Conservation (phyloP, 306 rosid genomes). For the Spatholobus suberectus region DNA sequence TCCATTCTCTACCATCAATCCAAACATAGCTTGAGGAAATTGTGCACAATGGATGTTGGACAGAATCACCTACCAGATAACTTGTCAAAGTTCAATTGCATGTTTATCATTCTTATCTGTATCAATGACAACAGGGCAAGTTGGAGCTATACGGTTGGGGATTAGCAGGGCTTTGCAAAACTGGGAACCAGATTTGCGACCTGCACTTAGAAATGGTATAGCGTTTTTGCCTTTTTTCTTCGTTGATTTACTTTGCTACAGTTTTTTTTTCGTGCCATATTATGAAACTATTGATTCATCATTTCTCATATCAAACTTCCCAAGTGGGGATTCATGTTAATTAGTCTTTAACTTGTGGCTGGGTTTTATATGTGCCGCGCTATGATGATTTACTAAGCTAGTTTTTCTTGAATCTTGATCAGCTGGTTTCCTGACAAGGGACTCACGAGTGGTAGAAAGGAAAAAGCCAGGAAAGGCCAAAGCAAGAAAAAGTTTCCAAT, state of each 20-base stretch:
- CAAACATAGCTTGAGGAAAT: background rate
- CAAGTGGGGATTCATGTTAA: background rate
- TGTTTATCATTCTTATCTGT: conserved; percentile 14
- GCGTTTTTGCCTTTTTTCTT: background rate
- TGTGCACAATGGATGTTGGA: background rate
- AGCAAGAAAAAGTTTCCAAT: conserved; percentile 98
- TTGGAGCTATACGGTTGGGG: conserved; percentile 91
- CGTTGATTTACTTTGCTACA: conserved; percentile 9
- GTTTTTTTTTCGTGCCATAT: background rate
- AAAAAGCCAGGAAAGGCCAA: conserved; percentile 97
- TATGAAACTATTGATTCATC: conserved; percentile 5
- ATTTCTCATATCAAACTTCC: conserved; percentile 12
- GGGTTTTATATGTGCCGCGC: background rate
- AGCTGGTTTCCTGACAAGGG: conserved; percentile 97
- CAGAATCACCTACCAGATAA: background rate
- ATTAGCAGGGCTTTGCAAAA: conserved; percentile 94
- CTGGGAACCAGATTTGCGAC: conserved; percentile 96
- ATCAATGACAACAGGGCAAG: conserved; percentile 72
- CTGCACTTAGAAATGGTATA: conserved; percentile 76
- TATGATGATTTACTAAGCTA: conserved; percentile 38
- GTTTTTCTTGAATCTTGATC: conserved; percentile 42
- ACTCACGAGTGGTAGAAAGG: conserved; percentile 92
- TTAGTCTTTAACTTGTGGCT: background rate
- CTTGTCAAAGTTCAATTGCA: conserved; percentile 18
- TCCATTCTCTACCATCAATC: no score